A percentile compares a stretch with the other conserved stretches of the same genome.
Conservation (phyloP, 2,329 filamentous ascomycete species). For the Neospermospora avenae region DNA sequence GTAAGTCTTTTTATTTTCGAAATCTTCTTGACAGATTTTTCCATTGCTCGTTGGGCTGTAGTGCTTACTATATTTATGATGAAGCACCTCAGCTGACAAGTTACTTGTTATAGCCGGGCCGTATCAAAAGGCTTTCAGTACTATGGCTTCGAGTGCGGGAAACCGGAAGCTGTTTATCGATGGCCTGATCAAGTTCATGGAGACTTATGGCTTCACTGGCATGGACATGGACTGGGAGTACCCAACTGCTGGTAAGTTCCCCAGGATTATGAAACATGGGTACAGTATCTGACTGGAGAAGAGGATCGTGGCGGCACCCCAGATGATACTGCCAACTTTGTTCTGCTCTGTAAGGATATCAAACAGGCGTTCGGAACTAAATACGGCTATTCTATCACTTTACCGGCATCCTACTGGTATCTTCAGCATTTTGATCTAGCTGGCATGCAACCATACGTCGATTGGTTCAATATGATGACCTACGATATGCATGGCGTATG, state of each 20-base stretch:
- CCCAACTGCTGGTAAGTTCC: slow-evolving; percentile 8
- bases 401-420: slow-evolving; percentile 36
- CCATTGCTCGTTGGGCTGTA: too few species aligned
- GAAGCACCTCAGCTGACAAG: too few species aligned
- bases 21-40: too few species aligned
- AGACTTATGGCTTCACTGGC: slow-evolving; percentile 42
- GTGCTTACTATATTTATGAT: too few species aligned
- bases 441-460: slow-evolving; percentile 23
- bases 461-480: slow-evolving; percentile 34
- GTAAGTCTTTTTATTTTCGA: too few species aligned
- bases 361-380: slow-evolving; percentile 22
- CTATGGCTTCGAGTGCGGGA: not conserved
- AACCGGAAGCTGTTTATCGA: slow-evolving; percentile 22
- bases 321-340: too few species aligned
- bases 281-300: too few species aligned
- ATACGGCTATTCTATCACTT: slow-evolving; percentile 36
- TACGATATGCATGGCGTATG: slow-evolving; percentile 34
- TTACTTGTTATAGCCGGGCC: too few species aligned
- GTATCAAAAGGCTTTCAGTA: slow-evolving; percentile 1
- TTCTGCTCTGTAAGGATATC: too few species aligned
- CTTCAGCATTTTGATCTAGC: slow-evolving; percentile 33
- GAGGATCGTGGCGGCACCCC: too few species aligned
- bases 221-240: slow-evolving; percentile 46
- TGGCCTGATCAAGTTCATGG: slow-evolving; percentile 40
- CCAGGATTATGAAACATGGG: too few species aligned